Evolutionary conservation across 331 rosid species (phyloP).

Genomic region (Ulmus americana): DNA sequence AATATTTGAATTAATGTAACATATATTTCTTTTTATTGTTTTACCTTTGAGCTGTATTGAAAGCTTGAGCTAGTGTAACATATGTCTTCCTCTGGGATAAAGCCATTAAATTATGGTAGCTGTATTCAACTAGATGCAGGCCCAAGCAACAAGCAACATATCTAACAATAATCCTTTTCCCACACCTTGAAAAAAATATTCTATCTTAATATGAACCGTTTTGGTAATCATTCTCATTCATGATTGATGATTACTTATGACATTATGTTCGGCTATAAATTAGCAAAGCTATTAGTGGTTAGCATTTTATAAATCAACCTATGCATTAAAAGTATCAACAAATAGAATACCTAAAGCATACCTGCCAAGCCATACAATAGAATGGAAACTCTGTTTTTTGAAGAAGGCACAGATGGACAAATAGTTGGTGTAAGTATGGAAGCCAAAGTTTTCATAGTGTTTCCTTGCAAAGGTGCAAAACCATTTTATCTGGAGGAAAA

Average conservation of each 20-base stretch:
- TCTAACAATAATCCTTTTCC: constrained; percentile 79
- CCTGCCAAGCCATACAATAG: constrained; percentile 80
- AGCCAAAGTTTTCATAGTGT: constrained; percentile 66
- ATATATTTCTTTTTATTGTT: not conserved
- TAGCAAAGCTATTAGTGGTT: constrained; percentile 4
- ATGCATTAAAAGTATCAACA: constrained; percentile 3
- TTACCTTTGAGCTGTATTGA: constrained; percentile 77
- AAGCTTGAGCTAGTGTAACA: constrained; percentile 74
- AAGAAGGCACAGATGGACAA: constrained; percentile 77
- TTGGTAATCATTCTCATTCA: constrained; percentile 7
- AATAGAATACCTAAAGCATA: constrained; percentile 30
- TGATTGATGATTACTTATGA: constrained; percentile 10
- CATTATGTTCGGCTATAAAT: constrained; percentile 19
- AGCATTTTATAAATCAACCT: not conserved
- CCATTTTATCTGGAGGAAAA: no score
- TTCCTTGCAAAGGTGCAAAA: constrained; percentile 67
- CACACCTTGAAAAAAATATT: constrained; percentile 57
- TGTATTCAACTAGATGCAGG: constrained; percentile 86
- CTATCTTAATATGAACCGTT: not conserved
- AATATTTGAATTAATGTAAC: not conserved
- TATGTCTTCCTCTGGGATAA: constrained; percentile 56
- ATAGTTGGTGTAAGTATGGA: constrained; percentile 70
- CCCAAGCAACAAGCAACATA: constrained; percentile 81
- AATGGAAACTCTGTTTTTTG: constrained; percentile 80
- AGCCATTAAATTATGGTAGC: constrained; percentile 61